phyloP scores from a whole-genome alignment of 495 filamentous ascomycete genomes.

The Aspergillus bertholletiae region DNA sequence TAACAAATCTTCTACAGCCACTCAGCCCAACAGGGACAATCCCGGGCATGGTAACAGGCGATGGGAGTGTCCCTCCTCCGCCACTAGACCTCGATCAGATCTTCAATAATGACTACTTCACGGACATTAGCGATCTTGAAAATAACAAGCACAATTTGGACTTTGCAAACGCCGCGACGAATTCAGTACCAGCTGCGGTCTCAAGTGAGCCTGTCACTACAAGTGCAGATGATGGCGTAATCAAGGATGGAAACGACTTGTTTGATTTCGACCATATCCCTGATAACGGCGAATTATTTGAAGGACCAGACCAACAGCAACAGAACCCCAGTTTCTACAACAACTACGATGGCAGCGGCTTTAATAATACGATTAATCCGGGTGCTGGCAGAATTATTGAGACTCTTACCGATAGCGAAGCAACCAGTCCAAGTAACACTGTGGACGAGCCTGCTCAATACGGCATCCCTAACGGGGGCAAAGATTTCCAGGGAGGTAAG shows the following conservation, averaged over 20 bases:
- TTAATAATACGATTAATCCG: constrained; percentile 14
- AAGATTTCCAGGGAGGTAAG: constrained; percentile 16
- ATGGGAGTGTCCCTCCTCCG: constrained; percentile 35
- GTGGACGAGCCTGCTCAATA: constrained; percentile 25
- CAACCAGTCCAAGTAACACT: constrained; percentile 40
- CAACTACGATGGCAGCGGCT: constrained; percentile 29
- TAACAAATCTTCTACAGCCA: constrained; percentile 68
- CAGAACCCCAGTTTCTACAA: constrained; percentile 26
- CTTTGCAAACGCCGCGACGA: constrained; percentile 16
- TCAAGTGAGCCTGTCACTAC: constrained; percentile 9
- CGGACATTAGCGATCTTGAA: constrained; percentile 34
- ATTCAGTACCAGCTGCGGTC: constrained; percentile 6
- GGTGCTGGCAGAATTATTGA: constrained; percentile 35
- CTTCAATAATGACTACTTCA: constrained; percentile 63
- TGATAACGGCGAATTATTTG: constrained; percentile 37
- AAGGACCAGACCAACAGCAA: constrained; percentile 20
- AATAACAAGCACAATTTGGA: constrained; percentile 27
- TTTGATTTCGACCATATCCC: constrained; percentile 44
- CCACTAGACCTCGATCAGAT: constrained; percentile 66
- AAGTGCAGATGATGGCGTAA: constrained; percentile 16
- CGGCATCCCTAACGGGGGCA: constrained; percentile 5
- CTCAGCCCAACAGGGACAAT: constrained; percentile 77
- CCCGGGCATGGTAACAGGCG: constrained; percentile 57
- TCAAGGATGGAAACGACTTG: constrained; percentile 33
- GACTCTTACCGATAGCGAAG: constrained; percentile 45